Conservation (phyloP, 441 rosid species). For the Brassica balearica region DNA sequence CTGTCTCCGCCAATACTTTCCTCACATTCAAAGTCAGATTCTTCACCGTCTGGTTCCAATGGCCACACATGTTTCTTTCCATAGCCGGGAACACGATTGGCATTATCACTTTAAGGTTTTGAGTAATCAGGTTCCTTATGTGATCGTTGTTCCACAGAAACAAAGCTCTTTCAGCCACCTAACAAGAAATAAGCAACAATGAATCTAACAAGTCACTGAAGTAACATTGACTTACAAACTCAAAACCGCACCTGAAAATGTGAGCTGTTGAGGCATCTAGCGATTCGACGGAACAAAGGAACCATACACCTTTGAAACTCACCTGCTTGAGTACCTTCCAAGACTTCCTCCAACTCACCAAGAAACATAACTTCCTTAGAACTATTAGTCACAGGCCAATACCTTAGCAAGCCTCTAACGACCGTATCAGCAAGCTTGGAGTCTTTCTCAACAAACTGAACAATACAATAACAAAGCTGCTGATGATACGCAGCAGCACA, state of each 20-base stretch:
- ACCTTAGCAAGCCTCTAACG: slow-evolving; percentile 76
- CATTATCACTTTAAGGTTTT: slow-evolving; percentile 66
- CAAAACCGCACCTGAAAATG: slow-evolving; percentile 78
- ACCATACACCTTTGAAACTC: slow-evolving; percentile 92
- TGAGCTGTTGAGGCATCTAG: slow-evolving; percentile 78
- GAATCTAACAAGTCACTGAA: slow-evolving; percentile 14
- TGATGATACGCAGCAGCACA: slow-evolving; percentile 78
- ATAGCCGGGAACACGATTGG: slow-evolving; percentile 85
- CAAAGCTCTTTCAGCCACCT: slow-evolving; percentile 94
- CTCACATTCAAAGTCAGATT: slow-evolving; percentile 81
- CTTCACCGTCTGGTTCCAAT: slow-evolving; percentile 96
- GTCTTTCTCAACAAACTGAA: slow-evolving; percentile 92
- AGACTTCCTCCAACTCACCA: slow-evolving; percentile 89
- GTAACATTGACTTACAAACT: not conserved
- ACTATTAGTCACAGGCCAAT: slow-evolving; percentile 86
- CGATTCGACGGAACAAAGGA: slow-evolving; percentile 69
- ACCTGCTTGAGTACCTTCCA: slow-evolving; percentile 80
- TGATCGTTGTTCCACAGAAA: slow-evolving; percentile 95
- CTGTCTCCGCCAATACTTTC: slow-evolving; percentile 76
- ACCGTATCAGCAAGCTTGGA: slow-evolving; percentile 83
- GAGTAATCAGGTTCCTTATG: slow-evolving; percentile 74
- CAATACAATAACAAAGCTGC: slow-evolving; percentile 84
- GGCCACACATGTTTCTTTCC: slow-evolving; percentile 74
- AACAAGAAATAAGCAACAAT: slow-evolving; percentile 19
- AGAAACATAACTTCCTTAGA: slow-evolving; percentile 82